A percentile compares a stretch with the other conserved stretches of the same genome.
Conservation (phyloP, 345 rosid species). For the Gossypium anomalum region DNA sequence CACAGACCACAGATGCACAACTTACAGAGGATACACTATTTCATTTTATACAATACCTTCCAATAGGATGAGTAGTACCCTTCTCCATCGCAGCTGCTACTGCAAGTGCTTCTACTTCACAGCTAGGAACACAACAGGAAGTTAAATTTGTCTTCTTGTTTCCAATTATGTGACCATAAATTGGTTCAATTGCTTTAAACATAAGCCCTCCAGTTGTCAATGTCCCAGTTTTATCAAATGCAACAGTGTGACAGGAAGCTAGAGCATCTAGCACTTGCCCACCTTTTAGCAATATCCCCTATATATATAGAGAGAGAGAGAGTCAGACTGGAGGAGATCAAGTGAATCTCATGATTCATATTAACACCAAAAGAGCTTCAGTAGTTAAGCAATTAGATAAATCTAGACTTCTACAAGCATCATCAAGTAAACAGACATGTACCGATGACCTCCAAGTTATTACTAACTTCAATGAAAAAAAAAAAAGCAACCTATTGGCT, state of each 20-base stretch:
- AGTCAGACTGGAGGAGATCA: background rate
- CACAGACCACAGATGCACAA: background rate
- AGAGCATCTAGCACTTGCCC: constrained; percentile 94
- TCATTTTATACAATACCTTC: constrained; percentile 57
- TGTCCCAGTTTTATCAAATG: constrained; percentile 99
- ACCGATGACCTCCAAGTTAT: background rate
- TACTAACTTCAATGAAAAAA: background rate
- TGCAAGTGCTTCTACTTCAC: constrained; percentile 98
- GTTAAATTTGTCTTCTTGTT: constrained; percentile 23
- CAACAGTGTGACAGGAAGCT: constrained; percentile 84
- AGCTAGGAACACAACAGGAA: constrained; percentile 75
- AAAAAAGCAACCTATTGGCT: background rate
- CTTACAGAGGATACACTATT: background rate
- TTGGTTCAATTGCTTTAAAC: constrained; percentile 93
- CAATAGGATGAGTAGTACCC: constrained; percentile 99
- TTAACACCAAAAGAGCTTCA: background rate
- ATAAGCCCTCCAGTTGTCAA: constrained; percentile 92
- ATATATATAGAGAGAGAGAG: constrained; percentile 4
- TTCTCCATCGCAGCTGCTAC: constrained; percentile 99
- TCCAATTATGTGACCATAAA: constrained; percentile 63
- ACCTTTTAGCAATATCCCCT: constrained; percentile 97
- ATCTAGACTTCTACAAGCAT: constrained; percentile 1
- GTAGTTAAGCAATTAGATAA: background rate
- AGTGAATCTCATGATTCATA: background rate
- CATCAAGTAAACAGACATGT: background rate